Evolutionary conservation across 495 filamentous ascomycete species (phyloP), one percentile per base, ranked within the genome.

Genomic region (Lichina pygmaea): DNA sequence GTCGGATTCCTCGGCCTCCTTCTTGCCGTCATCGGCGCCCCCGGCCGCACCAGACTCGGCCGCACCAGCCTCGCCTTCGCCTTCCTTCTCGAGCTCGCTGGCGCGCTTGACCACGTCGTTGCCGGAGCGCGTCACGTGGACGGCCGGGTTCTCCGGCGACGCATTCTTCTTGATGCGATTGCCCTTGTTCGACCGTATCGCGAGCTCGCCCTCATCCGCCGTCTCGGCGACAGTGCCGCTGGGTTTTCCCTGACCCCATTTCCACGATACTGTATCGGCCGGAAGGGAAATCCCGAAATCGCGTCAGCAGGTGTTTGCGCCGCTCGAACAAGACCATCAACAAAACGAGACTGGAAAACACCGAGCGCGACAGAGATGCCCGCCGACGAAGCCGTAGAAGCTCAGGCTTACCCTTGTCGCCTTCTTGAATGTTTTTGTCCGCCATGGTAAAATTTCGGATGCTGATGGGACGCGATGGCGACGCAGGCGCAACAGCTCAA

Each of bases 101-200:
- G 68, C 64, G 44, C 60, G 58, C 55, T 77, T 77, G 34, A 75
- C 73, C 37, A 74, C 74, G 55, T 77, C 73, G 53, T 78, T 74
- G 33, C 74, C 72, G 6, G 61, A 52, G 15, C 72, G 62, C 46
- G 57, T 58, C 47, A 74, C 53, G 49, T 65, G 65, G 12, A 76
- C 68, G 40, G 69, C 73, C 2, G 71, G 72, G 49, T 79, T 67
- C 12, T 61, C 61, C 38, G 65, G 58, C 24, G 66, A 57, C 48
- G 66, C 72, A 41, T 71, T 69, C 57, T 68, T 72, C 57, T 66
- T 67, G 53, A 77, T 66, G 12, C 64, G 70, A 51, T 77, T 79
- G 51, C 73, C 73, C 30, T 59, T 58, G 53, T 75, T 65, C 24
- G 71, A 69, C 51, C 66, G 54, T 47, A 78, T 68, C 34, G 66